Conservation (phyloP, 306 rosid genomes). For the Cucurbita moschata region DNA sequence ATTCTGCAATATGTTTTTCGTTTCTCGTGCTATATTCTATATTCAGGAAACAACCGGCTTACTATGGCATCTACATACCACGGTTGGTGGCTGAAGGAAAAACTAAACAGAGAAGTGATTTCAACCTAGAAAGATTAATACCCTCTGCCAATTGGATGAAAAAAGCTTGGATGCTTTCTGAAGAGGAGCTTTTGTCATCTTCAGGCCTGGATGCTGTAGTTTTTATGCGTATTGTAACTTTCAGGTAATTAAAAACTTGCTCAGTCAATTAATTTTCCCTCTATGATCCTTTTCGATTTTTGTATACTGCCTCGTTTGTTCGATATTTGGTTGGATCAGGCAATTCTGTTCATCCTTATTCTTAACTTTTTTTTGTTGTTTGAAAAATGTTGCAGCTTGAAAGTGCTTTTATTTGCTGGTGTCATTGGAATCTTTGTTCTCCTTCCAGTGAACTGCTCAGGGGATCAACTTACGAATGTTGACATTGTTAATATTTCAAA, state of each 20-base stretch:
- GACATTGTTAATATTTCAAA: constrained; percentile 31
- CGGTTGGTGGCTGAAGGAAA: constrained; percentile 56
- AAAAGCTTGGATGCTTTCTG: constrained; percentile 68
- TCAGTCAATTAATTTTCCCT: neutral
- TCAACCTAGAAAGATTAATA: constrained; percentile 61
- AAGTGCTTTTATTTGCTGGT: constrained; percentile 68
- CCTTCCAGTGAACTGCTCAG: constrained; percentile 81
- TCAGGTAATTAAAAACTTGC: constrained; percentile 27
- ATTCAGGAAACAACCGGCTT: constrained; percentile 63
- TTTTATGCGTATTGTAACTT: constrained; percentile 60
- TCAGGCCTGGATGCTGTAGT: constrained; percentile 78
- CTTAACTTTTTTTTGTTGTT: neutral
- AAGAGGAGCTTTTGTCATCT: constrained; percentile 50
- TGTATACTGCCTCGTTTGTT: neutral
- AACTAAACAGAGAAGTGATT: constrained; percentile 25
- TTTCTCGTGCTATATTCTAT: constrained; percentile 66
- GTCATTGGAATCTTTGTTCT: constrained; percentile 61
- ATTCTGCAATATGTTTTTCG: constrained; percentile 58
- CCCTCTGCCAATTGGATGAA: constrained; percentile 76
- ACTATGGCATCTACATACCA: constrained; percentile 60
- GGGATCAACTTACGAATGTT: constrained; percentile 35
- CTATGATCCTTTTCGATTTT: neutral
- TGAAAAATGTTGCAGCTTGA: constrained; percentile 39
- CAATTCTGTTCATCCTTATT: neutral
- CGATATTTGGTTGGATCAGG: neutral